These are phyloP conservation scores for Monosporascus sp. DNA, from an alignment of 2,329 filamentous ascomycete species.

Conservation along the genomic window DNA sequence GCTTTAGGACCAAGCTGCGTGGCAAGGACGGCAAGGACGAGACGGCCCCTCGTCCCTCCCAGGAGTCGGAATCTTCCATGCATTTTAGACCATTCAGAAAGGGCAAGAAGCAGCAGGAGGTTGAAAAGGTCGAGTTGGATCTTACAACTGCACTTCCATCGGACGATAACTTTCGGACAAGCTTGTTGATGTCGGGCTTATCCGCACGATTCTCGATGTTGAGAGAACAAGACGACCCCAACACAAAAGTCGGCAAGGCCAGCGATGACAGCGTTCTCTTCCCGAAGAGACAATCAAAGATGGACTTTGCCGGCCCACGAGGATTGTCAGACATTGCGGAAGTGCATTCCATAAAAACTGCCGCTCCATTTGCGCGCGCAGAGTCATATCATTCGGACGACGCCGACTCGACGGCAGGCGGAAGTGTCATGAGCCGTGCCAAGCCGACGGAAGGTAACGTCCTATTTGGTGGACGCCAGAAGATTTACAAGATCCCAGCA, in stretches of 20 bases:
- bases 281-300: constrained; percentile 72
- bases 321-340: constrained; percentile 82
- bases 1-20: constrained; percentile 58
- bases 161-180: constrained; percentile 88
- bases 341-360: constrained; percentile 71
- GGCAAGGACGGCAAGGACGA: constrained; percentile 61
- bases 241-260: constrained; percentile 83
- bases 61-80: constrained; percentile 49
- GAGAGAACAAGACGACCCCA: constrained; percentile 87
- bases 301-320: constrained; percentile 61
- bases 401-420: constrained; percentile 52
- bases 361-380: constrained; percentile 51
- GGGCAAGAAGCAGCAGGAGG: constrained; percentile 48
- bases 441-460: constrained; percentile 86
- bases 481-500: constrained; percentile 80
- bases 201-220: constrained; percentile 97
- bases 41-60: constrained; percentile 41
- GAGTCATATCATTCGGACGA: constrained; percentile 66
- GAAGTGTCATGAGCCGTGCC: constrained; percentile 77
- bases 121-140: constrained; percentile 65
- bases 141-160: constrained; percentile 70
- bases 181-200: constrained; percentile 89
- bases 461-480: constrained; percentile 90
- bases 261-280: constrained; percentile 90
- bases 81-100: constrained; percentile 53